These are phyloP conservation scores for Apiotrichum sp. DNA, from an alignment of 1,284 basidiomycete genomes.

Conservation along the genomic window DNA sequence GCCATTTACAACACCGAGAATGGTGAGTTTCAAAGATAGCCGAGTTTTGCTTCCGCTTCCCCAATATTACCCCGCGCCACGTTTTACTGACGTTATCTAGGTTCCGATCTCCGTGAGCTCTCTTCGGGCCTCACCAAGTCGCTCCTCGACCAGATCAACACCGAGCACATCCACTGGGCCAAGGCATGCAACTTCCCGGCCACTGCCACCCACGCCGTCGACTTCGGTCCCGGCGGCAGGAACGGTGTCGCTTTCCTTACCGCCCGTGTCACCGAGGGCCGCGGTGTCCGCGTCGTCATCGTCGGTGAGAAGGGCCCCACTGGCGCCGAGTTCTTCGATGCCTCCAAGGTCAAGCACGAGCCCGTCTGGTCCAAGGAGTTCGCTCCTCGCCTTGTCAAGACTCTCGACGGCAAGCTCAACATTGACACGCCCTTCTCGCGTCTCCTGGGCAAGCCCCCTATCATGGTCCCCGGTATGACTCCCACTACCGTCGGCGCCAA, in stretches of 20 bases:
- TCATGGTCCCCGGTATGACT: conserved; percentile 99
- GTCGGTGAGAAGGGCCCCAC: conserved; percentile 79
- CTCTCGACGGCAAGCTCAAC: conserved; percentile 80
- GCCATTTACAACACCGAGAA: conserved; percentile 89
- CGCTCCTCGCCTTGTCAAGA: conserved; percentile 78
- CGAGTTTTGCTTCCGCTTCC: conserved; percentile 12
- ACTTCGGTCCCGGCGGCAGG: conserved; percentile 91
- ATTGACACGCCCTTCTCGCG: conserved; percentile 96
- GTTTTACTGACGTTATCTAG: conserved; percentile 47
- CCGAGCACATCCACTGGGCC: conserved; percentile 84
- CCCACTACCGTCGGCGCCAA: conserved; percentile 88
- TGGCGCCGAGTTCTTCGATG: conserved; percentile 75
- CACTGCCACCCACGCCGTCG: conserved; percentile 85
- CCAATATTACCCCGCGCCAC: conserved; percentile 1
- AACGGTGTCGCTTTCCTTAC: conserved; percentile 91
- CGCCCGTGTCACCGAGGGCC: conserved; percentile 82
- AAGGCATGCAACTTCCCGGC: conserved; percentile 83
- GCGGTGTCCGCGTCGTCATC: conserved; percentile 82
- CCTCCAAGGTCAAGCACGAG: conserved; percentile 64
- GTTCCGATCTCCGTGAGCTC: conserved; percentile 68
- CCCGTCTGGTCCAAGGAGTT: conserved; percentile 88
- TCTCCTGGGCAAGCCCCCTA: conserved; percentile 86
- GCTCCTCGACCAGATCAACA: conserved; percentile 89
- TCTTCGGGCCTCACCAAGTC: conserved; percentile 67
- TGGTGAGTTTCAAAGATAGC: conserved; percentile 53